phyloP scores from a whole-genome alignment of 257 asterid species.

The Capsicum chinense region DNA sequence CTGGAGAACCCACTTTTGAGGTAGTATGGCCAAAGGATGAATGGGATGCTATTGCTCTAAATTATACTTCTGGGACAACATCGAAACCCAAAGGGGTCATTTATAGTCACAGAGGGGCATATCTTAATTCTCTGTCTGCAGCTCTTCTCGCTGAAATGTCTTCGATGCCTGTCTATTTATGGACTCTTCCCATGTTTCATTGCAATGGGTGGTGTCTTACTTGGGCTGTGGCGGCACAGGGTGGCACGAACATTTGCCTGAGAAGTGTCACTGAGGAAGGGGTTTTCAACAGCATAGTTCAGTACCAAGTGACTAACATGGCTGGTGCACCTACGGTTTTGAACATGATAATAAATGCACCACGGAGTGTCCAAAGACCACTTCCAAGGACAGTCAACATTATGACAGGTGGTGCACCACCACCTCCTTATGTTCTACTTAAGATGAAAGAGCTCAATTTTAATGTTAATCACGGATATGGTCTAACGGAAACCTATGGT shows the following conservation, averaged over 20 bases:
- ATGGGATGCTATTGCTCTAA: slow-evolving; percentile 24
- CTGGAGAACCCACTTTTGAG: background rate
- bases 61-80: slow-evolving; percentile 24
- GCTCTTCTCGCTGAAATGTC: background rate
- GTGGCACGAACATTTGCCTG: slow-evolving; percentile 26
- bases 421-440: slow-evolving; percentile 23
- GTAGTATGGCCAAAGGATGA: slow-evolving; percentile 24
- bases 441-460: slow-evolving; percentile 4
- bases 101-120: slow-evolving; percentile 24
- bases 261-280: slow-evolving; percentile 10
- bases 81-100: slow-evolving; percentile 15
- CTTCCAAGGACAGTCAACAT: background rate
- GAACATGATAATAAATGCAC: slow-evolving; percentile 19
- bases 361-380: slow-evolving; percentile 1
- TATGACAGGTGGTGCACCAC: slow-evolving; percentile 20
- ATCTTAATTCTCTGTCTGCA: slow-evolving; percentile 7
- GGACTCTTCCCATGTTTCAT: slow-evolving; percentile 27
- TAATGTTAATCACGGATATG: slow-evolving; percentile 1
- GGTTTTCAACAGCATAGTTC: slow-evolving; percentile 10
- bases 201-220: slow-evolving; percentile 21
- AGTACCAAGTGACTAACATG: slow-evolving; percentile 8
- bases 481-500: slow-evolving; percentile 25
- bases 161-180: slow-evolving; percentile 17
- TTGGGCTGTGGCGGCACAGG: slow-evolving; percentile 27
- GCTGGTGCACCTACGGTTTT: slow-evolving; percentile 24